phyloP scores from a whole-genome alignment of 2,329 filamentous ascomycete genomes.

The Venturia effusa region DNA sequence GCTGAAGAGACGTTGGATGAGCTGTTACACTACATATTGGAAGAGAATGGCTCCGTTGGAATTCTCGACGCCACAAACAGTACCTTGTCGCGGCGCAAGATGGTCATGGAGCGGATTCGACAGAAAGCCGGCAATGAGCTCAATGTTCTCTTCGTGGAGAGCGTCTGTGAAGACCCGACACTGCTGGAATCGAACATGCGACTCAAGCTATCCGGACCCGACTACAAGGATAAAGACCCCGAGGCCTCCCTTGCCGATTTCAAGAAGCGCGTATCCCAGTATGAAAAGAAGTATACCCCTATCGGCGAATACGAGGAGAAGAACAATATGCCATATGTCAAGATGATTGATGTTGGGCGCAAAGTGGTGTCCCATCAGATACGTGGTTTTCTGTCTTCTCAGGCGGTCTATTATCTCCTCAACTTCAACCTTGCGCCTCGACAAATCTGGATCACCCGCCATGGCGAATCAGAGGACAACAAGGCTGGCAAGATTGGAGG shows the following conservation, averaged over 20 bases:
- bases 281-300: constrained; percentile 88
- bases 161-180: constrained; percentile 74
- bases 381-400: constrained; percentile 80
- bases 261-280: constrained; percentile 81
- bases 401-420: constrained; percentile 87
- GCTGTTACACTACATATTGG: constrained; percentile 76
- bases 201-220: constrained; percentile 85
- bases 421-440: constrained; percentile 94
- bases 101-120: constrained; percentile 74
- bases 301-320: constrained; percentile 85
- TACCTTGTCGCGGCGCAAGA: constrained; percentile 73
- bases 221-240: constrained; percentile 92
- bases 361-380: constrained; percentile 88
- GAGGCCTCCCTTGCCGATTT: constrained; percentile 77
- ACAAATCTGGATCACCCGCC: constrained; percentile 96
- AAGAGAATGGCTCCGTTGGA: constrained; percentile 74
- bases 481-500: constrained; percentile 80
- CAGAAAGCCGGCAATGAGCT: constrained; percentile 71
- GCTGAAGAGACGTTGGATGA: constrained; percentile 90
- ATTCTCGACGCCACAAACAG: constrained; percentile 98
- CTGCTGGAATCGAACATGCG: constrained; percentile 95
- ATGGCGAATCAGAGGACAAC: constrained; percentile 87
- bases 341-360: constrained; percentile 94
- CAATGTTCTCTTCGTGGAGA: constrained; percentile 91
- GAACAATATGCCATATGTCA: constrained; percentile 86